Percentiles rank a stretch among this genome's conserved stretches.
phyloP scores from a whole-genome alignment of 352 stramenopile species.

The Albugo laibachii region DNA sequence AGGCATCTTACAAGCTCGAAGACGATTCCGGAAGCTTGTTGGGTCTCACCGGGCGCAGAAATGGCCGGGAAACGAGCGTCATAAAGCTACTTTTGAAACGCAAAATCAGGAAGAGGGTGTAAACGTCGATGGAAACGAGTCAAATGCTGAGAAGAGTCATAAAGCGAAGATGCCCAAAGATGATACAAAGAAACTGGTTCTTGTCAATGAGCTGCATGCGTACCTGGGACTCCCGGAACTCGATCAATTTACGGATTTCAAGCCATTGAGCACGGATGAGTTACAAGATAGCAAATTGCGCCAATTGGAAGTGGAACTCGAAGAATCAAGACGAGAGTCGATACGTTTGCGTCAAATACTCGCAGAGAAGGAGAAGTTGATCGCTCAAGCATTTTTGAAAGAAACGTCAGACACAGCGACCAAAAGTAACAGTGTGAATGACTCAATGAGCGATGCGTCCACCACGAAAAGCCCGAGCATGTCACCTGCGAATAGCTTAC shows the following conservation, averaged over 20 bases:
- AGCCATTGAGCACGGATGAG: conserved; percentile 30
- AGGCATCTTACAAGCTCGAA: conserved; percentile 28
- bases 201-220: conserved; percentile 61
- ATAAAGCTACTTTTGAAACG: neutral
- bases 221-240: conserved; percentile 52
- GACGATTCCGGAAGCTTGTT: conserved; percentile 24
- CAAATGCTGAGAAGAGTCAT: conserved; percentile 7
- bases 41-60: conserved; percentile 27
- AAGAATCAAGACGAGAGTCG: conserved; percentile 28
- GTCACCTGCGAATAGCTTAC: conserved; percentile 3
- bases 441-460: conserved; percentile 11
- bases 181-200: conserved; percentile 33
- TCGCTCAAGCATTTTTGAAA: conserved; percentile 30
- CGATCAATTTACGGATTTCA: conserved; percentile 39
- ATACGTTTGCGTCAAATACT: conserved; percentile 31
- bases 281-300: conserved; percentile 22
- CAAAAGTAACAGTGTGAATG: conserved; percentile 28
- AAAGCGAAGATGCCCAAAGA: neutral
- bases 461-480: too few relatives aligned
- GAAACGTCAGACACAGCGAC: conserved; percentile 32
- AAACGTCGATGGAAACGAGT: conserved; percentile 3
- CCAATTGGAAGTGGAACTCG: conserved; percentile 29
- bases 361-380: conserved; percentile 33
- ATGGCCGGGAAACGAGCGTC: conserved; percentile 7
- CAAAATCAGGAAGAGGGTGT: neutral